Conservation (phyloP, 371 early-diverging fungal species). For the Capillidium heterosporum region DNA sequence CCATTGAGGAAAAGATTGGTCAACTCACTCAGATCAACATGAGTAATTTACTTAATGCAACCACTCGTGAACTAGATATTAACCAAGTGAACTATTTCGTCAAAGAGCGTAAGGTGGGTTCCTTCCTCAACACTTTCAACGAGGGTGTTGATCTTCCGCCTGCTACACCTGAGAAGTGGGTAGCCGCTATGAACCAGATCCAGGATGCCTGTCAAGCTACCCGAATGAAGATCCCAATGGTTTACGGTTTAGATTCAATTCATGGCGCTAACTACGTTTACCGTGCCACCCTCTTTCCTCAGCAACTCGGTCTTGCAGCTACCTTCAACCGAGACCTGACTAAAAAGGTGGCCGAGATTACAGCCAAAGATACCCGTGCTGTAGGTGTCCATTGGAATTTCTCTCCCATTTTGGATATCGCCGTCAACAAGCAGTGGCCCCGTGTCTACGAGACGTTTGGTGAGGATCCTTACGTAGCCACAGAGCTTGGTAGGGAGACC, state of each 20-base stretch:
- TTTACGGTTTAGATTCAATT: conserved; percentile 29
- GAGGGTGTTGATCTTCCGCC: background rate
- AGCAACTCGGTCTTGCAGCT: conserved; percentile 23
- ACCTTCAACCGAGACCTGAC: conserved; percentile 21
- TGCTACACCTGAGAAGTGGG: background rate
- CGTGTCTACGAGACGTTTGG: conserved; percentile 41
- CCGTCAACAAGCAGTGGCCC: conserved; percentile 45
- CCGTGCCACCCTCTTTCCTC: conserved; percentile 22
- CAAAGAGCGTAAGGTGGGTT: background rate
- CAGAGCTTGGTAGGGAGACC: conserved; percentile 27
- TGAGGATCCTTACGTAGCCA: conserved; percentile 29
- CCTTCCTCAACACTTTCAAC: background rate
- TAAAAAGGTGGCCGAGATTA: conserved; percentile 19
- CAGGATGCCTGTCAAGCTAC: conserved; percentile 17
- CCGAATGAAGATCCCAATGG: conserved; percentile 25
- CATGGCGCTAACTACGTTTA: conserved; percentile 47
- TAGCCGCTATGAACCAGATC: background rate
- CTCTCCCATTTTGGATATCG: conserved; percentile 40
- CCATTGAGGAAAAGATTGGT: conserved; percentile 35
- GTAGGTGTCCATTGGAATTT: conserved; percentile 39
- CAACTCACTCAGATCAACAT: conserved; percentile 47
- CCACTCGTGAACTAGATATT: conserved; percentile 12
- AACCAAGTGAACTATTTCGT: conserved; percentile 16
- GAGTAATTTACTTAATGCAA: conserved; percentile 11
- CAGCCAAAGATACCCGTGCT: conserved; percentile 29